Conservation (phyloP, 306 rosid genomes). For the Vigna hirtella region DNA sequence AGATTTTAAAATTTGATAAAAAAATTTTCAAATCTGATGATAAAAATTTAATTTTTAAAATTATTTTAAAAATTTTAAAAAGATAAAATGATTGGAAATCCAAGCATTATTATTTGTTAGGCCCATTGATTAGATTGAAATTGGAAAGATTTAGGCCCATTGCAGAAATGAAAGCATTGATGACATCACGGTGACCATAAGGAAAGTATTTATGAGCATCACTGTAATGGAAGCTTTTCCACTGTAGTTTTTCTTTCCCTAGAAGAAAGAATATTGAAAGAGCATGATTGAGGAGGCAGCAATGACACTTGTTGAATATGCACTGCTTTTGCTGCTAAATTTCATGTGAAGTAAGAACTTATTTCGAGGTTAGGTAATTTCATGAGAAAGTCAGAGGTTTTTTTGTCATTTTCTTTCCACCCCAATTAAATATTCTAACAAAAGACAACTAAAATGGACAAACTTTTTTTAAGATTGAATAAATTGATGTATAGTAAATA, state of each 20-base stretch:
- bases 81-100: too few relatives aligned
- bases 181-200: not conserved
- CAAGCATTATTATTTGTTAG: too few relatives aligned
- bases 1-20: too few relatives aligned
- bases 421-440: not conserved
- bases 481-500: not conserved
- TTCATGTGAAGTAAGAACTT: conserved; percentile 19
- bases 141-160: not conserved
- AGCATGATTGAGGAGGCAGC: conserved; percentile 31
- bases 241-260: conserved; percentile 34
- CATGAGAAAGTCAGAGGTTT: conserved; percentile 18
- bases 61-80: too few relatives aligned
- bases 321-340: conserved; percentile 8
- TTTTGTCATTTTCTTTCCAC: not conserved
- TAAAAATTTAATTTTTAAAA: too few relatives aligned
- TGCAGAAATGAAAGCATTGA: not conserved
- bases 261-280: conserved; percentile 32
- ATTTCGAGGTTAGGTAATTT: conserved; percentile 23
- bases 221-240: not conserved
- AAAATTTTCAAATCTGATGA: too few relatives aligned
- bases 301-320: conserved; percentile 31
- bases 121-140: not conserved
- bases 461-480: not conserved
- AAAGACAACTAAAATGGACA: not conserved
- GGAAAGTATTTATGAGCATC: conserved; percentile 34